Conservation (phyloP, 768 basidiomycete species). For the Lentinula detonsa region DNA sequence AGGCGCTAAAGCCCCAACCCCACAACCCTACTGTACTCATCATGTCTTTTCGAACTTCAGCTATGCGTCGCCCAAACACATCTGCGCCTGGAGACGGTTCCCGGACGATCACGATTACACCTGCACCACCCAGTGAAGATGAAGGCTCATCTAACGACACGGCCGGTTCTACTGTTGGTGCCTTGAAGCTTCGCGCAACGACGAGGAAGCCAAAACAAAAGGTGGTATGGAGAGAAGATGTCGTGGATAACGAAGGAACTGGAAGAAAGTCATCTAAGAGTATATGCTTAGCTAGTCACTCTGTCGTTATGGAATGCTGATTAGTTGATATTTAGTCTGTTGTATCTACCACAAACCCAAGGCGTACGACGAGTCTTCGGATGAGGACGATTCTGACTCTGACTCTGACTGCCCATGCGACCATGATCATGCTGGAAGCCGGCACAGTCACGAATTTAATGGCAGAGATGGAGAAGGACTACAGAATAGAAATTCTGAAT, state of each 20-base stretch:
- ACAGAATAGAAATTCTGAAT: slow-evolving; percentile 6
- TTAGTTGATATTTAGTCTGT: slow-evolving; percentile 55
- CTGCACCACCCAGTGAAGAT: background rate
- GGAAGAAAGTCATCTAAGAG: slow-evolving; percentile 94
- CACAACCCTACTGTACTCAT: no score
- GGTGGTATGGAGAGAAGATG: slow-evolving; percentile 81
- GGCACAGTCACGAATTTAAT: slow-evolving; percentile 11
- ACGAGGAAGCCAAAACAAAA: slow-evolving; percentile 28
- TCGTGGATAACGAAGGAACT: slow-evolving; percentile 86
- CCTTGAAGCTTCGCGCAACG: slow-evolving; percentile 52
- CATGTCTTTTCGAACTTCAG: background rate
- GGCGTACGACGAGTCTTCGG: slow-evolving; percentile 78
- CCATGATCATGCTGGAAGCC: slow-evolving; percentile 16
- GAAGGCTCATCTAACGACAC: background rate
- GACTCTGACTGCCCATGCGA: slow-evolving; percentile 30
- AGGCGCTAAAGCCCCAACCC: no score
- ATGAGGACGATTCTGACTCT: slow-evolving; percentile 48
- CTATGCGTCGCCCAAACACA: slow-evolving; percentile 3
- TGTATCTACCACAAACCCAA: slow-evolving; percentile 90
- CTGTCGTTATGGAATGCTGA: background rate
- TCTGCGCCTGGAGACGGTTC: slow-evolving; percentile 5
- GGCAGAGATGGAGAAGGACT: slow-evolving; percentile 5
- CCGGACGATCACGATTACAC: background rate
- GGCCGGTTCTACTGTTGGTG: slow-evolving; percentile 31
- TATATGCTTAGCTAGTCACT: slow-evolving; percentile 31